Conservation (phyloP, 148 eudicot genomes). For the Vaccinium darrowii region DNA sequence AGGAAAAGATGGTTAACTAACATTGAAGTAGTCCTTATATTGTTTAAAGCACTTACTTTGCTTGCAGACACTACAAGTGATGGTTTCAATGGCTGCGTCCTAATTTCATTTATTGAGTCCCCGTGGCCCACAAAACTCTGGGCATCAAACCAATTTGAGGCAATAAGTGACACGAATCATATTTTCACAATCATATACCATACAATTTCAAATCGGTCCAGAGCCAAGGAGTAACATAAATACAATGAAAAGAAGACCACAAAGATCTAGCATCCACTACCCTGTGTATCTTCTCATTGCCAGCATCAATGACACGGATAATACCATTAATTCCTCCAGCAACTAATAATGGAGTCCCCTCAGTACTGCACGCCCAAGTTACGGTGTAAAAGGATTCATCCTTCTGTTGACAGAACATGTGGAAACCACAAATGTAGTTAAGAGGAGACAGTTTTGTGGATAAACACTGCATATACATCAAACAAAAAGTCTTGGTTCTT, state of each 20-base stretch:
- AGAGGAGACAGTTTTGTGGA: slow-evolving; percentile 2
- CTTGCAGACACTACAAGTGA: slow-evolving; percentile 96
- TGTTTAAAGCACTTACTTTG: slow-evolving; percentile 58
- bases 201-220: not conserved
- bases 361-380: slow-evolving; percentile 87
- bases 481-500: slow-evolving; percentile 25
- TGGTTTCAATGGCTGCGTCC: slow-evolving; percentile 80
- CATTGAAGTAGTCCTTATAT: not conserved
- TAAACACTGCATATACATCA: slow-evolving; percentile 6
- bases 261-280: slow-evolving; percentile 27
- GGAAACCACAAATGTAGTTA: slow-evolving; percentile 17
- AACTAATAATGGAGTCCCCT: slow-evolving; percentile 79
- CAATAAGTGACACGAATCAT: not conserved
- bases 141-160: slow-evolving; percentile 11
- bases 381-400: slow-evolving; percentile 97
- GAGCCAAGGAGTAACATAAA: not conserved
- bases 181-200: not conserved
- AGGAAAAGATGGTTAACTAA: not conserved
- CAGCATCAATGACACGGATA: slow-evolving; percentile 86
- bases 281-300: slow-evolving; percentile 88
- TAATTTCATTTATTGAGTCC: slow-evolving; percentile 89
- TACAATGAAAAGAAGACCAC: not conserved
- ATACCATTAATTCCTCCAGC: slow-evolving; percentile 96
- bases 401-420: slow-evolving; percentile 58
- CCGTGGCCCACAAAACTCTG: slow-evolving; percentile 99